Base-by-base conservation (phyloP, 2,329 filamentous ascomycete genomes). In the Ophiocordyceps camponoti-rufipedis region DNA sequence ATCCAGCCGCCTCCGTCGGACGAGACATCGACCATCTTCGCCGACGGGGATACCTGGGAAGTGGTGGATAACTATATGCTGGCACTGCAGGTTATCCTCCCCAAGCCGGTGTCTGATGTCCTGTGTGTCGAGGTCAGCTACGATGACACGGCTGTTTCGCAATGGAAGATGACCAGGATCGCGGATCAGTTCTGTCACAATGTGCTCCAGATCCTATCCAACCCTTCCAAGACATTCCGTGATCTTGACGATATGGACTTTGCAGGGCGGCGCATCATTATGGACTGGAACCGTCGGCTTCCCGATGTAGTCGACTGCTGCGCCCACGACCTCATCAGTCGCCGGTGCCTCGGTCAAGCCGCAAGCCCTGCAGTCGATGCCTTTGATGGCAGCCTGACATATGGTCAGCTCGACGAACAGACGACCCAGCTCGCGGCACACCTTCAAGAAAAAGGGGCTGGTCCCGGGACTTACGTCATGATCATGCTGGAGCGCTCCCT, bases 1-100 rank as follows among this genome's bases (percentile, higher is more conserved):
- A 49, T 62, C 5, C 58, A 58, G n/a, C 49, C 49, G 10, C 42
- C 45, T 7, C n/a, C 4, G 10, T 13, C 9, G 6, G 19, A 42
- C 19, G 35, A 39, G 16, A 32, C 43, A 5, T 44, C 43, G 9
- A 31, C 35, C 3, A 41, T 47, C 19, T 47, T 47, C 19, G 12
- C 46, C n/a, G 23, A 46, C 16, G 45, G 44, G 14, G n/a, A 45
- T 12, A 28, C 48, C 10, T 38, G 41, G 31, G 41, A 45, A 14
- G 44, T 46, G 12, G 45, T 49, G 11, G 42, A 44, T 18, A 46
- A 44, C 4, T 46, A 48, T 16, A 31, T 41, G 10, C 18, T 48
- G 5, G 44, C 47, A 0, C 16, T 46, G 2, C 28, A 35, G 31
- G 47, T 33, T 10, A 46, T 35, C 1, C 47, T 48, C 7, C 41